Conservation (phyloP, 495 filamentous ascomycete genomes). For the Talaromyces wortmannii region DNA sequence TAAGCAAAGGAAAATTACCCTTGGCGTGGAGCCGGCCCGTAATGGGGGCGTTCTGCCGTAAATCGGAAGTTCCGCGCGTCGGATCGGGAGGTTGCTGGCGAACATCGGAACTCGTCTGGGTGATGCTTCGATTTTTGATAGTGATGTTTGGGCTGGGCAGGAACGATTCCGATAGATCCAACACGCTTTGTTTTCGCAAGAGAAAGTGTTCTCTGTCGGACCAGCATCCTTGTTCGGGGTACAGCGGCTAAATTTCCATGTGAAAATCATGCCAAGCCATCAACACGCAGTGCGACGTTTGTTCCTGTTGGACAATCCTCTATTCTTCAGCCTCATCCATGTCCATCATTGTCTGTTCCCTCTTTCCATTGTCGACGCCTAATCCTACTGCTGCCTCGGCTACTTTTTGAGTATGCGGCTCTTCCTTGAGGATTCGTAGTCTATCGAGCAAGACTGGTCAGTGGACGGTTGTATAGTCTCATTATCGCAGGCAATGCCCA, state of each 20-base stretch:
- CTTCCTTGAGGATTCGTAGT: conserved; percentile 66
- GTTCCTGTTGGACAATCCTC: neutral
- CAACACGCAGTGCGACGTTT: neutral
- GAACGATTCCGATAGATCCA: neutral
- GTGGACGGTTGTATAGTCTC: neutral
- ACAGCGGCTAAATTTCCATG: too few relatives aligned
- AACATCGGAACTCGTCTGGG: conserved; percentile 1
- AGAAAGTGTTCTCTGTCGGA: neutral
- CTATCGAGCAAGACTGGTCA: conserved; percentile 30
- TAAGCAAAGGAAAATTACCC: conserved; percentile 2
- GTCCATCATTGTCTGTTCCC: conserved; percentile 21
- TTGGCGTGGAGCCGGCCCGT: neutral
- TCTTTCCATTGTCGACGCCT: conserved; percentile 54
- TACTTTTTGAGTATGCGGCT: conserved; percentile 78
- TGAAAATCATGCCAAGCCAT: neutral
- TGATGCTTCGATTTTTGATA: neutral
- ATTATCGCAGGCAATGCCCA: conserved; percentile 1
- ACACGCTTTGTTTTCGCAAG: neutral
- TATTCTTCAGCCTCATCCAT: conserved; percentile 19
- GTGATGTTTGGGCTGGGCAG: neutral
- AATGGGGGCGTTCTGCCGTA: neutral
- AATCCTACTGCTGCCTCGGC: conserved; percentile 76
- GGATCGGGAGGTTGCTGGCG: conserved; percentile 2
- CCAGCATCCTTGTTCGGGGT: neutral
- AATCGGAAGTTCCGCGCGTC: conserved; percentile 2